These are phyloP conservation scores for Saccharomycopsis vini DNA, from an alignment of 805 yeast species.

Conservation along the genomic window DNA sequence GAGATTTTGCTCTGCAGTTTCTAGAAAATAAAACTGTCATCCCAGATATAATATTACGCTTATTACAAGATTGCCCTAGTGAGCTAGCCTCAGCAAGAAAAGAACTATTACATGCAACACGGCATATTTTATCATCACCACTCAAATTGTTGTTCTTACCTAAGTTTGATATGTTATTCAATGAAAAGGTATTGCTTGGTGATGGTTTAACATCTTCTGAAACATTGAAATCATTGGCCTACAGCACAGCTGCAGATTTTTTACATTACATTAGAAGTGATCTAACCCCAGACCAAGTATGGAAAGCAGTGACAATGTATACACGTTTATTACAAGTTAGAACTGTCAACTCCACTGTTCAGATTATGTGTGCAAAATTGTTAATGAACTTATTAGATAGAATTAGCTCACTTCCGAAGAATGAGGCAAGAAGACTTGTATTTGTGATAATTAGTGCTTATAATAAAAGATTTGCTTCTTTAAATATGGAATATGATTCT, in stretches of 20 bases:
- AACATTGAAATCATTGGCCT: constrained; percentile 85
- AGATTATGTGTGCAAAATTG: constrained; percentile 92
- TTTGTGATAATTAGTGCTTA: constrained; percentile 83
- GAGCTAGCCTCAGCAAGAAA: constrained; percentile 87
- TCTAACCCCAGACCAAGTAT: constrained; percentile 69
- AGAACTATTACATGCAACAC: constrained; percentile 84
- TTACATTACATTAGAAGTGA: constrained; percentile 87
- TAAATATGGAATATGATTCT: constrained; percentile 63
- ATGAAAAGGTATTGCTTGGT: constrained; percentile 82
- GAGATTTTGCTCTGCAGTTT: no score
- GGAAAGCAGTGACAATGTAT: constrained; percentile 79
- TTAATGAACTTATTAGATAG: constrained; percentile 82
- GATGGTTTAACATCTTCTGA: constrained; percentile 88
- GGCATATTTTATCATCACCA: constrained; percentile 87
- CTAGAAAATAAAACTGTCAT: constrained; percentile 49
- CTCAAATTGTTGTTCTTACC: constrained; percentile 76
- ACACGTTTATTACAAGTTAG: constrained; percentile 75
- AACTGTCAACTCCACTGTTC: constrained; percentile 78
- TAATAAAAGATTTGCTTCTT: constrained; percentile 67
- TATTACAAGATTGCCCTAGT: constrained; percentile 91
- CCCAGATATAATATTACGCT: constrained; percentile 78
- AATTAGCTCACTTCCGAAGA: constrained; percentile 68
- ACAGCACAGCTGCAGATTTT: constrained; percentile 91
- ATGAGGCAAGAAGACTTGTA: constrained; percentile 75
- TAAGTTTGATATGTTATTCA: constrained; percentile 74